Evolutionary conservation across 108 stramenopile species (phyloP).

Genomic region (Aurantiochytrium sp.): DNA sequence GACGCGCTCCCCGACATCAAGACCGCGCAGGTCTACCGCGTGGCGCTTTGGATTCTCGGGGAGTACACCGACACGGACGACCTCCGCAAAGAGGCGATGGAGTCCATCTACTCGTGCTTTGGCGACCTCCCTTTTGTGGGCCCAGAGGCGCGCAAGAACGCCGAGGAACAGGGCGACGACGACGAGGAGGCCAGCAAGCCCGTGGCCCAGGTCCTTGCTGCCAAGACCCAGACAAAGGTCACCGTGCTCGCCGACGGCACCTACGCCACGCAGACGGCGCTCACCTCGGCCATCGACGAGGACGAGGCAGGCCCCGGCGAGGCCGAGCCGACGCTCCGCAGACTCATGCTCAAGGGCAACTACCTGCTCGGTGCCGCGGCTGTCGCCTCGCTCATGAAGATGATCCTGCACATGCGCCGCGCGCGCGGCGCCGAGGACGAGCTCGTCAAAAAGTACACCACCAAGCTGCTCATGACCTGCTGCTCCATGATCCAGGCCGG

Average conservation of each 20-base stretch:
- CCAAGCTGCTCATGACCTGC: constrained; percentile 66
- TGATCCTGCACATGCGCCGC: constrained; percentile 67
- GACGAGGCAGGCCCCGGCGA: not conserved
- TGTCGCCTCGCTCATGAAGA: constrained; percentile 80
- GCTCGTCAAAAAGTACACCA: constrained; percentile 50
- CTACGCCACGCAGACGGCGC: constrained; percentile 88
- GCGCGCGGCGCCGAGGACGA: constrained; percentile 61
- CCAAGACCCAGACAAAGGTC: constrained; percentile 79
- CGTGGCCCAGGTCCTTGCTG: constrained; percentile 64
- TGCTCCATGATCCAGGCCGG: constrained; percentile 83
- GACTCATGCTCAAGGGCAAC: constrained; percentile 86
- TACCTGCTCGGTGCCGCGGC: constrained; percentile 85
- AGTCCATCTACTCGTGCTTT: constrained; percentile 34
- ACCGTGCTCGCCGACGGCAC: constrained; percentile 93
- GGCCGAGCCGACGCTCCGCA: constrained; percentile 54
- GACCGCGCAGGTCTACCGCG: constrained; percentile 79
- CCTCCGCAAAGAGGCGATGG: constrained; percentile 35
- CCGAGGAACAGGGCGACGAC: constrained; percentile 63
- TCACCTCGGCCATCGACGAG: not conserved
- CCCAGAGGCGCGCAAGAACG: constrained; percentile 60
- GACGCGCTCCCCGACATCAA: constrained; percentile 74
- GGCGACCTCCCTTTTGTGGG: constrained; percentile 40
- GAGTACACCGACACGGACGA: constrained; percentile 74
- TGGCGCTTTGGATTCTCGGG: constrained; percentile 97
- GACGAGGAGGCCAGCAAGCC: constrained; percentile 52